Evolutionary conservation across 2,329 filamentous ascomycete genomes (phyloP).

Genomic region (Phialophora verrucosa): DNA sequence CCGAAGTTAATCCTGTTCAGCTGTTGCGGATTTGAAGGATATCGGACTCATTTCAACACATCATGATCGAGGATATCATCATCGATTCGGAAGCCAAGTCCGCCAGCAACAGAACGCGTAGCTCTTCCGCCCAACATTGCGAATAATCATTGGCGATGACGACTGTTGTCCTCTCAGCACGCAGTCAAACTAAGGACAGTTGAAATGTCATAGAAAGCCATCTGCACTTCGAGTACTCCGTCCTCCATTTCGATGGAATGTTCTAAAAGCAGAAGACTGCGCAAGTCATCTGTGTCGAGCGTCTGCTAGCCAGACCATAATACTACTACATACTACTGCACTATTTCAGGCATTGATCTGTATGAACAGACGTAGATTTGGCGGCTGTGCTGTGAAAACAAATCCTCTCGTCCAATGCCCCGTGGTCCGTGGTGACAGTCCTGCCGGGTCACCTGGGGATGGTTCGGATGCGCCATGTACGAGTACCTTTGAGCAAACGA

Average conservation of each 20-base stretch:
- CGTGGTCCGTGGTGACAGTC: background rate
- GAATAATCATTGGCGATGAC: background rate
- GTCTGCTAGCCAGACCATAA: background rate
- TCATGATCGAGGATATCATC: slow-evolving; percentile 7
- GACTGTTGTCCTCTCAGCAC: background rate
- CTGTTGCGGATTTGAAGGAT: background rate
- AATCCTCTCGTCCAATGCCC: background rate
- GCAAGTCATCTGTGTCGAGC: background rate
- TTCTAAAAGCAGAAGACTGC: background rate
- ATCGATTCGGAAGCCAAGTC: slow-evolving; percentile 3
- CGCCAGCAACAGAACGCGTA: background rate
- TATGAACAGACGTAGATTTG: slow-evolving; percentile 1
- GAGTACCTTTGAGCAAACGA: background rate
- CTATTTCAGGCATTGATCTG: background rate
- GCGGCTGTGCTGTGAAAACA: background rate
- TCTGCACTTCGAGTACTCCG: background rate
- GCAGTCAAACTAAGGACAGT: background rate
- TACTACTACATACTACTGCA: background rate
- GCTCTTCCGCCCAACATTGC: background rate
- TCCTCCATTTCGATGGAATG: background rate
- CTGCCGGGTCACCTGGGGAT: background rate
- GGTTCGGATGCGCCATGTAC: background rate
- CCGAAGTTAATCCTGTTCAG: background rate
- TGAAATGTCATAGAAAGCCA: background rate
- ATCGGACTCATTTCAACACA: background rate